Evolutionary conservation across 2,329 filamentous ascomycete genomes (phyloP), one percentile per base, ranked within the genome.

Genomic region (Periconia macrospinosa): DNA sequence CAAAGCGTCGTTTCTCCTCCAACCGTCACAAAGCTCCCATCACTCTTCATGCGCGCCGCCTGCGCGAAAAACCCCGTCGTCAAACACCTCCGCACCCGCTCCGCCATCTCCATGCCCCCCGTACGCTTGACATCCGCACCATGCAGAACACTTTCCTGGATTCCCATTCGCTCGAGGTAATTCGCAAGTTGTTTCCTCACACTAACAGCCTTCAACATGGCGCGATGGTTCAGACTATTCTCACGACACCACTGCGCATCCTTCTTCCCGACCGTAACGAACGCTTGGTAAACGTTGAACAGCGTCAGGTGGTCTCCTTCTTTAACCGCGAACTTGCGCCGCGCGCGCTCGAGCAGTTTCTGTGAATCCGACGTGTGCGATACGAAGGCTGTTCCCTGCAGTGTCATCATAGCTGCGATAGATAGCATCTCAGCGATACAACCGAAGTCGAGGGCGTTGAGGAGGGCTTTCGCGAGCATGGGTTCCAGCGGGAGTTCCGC

Each of bases 271-370:
- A 86, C 89, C 1, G 87, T 90, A 47, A 93, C 79, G 67, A 97
- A 97, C 0, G 91, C 85, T 68, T 92, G 88, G 69, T 94, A 97
- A n/a, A 92, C 89, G 65, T 99, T 97, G 41, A 97, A 82, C 11
- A 97, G 83, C 1, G 92, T 97, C 20, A 97, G 76, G 65, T 97
- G 93, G 65, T 99, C 94, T 1, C 94, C 94, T 77, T 97, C 92
- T 56, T 95, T 91, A 7, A 88, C 92, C 0, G 93, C 91, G 67
- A 97, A 97, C 66, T 89, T 90, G 45, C 90, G 83, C 45, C 90
- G 82, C 27, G 87, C 85, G 18, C 82, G 86, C 68, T 96, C 91
- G 70, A 89, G 84, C 47, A 81, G 79, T 65, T 89, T 92, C 66
- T 88, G 89, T 60, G 90, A 88, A 37, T 85, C 89, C 20, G 92